Conservation (phyloP, 495 filamentous ascomycete species). For the Neurospora pannonica region DNA sequence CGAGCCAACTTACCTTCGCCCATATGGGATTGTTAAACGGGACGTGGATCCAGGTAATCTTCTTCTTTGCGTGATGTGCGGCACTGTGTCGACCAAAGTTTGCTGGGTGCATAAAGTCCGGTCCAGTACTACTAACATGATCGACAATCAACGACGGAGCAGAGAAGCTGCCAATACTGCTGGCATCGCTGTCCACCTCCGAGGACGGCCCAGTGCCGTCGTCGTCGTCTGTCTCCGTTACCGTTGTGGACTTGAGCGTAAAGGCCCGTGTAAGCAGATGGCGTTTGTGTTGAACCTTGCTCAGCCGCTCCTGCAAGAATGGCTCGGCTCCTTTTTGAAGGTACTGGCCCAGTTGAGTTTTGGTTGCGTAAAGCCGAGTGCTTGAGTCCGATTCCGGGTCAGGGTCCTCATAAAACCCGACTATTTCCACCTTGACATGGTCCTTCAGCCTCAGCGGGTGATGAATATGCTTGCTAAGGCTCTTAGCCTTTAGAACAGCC, state of each 20-base stretch:
- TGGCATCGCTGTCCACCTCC: constrained; percentile 2
- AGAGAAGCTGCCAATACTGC: neutral
- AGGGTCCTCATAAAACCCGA: constrained; percentile 52
- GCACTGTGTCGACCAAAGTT: neutral
- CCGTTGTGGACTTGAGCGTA: constrained; percentile 5
- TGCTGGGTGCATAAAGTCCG: neutral
- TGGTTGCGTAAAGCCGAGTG: constrained; percentile 24
- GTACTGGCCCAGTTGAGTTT: constrained; percentile 41
- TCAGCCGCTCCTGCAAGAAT: constrained; percentile 32
- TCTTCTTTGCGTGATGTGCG: constrained; percentile 13
- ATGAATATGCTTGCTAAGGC: constrained; percentile 27
- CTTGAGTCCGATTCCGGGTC: constrained; percentile 28
- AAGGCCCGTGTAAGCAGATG: constrained; percentile 5
- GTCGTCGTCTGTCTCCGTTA: constrained; percentile 4
- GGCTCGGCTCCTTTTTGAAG: constrained; percentile 33
- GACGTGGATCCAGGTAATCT: constrained; percentile 59
- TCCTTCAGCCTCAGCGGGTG: constrained; percentile 38
- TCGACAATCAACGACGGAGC: neutral
- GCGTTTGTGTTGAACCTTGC: constrained; percentile 13
- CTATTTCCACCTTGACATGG: constrained; percentile 48
- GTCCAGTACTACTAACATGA: neutral
- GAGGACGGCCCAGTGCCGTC: neutral
- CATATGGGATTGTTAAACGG: constrained; percentile 58
- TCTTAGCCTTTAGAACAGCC: constrained; percentile 35
- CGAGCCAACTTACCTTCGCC: constrained; percentile 48